phyloP scores from a whole-genome alignment of 768 basidiomycete genomes.

The Inosperma sp. region DNA sequence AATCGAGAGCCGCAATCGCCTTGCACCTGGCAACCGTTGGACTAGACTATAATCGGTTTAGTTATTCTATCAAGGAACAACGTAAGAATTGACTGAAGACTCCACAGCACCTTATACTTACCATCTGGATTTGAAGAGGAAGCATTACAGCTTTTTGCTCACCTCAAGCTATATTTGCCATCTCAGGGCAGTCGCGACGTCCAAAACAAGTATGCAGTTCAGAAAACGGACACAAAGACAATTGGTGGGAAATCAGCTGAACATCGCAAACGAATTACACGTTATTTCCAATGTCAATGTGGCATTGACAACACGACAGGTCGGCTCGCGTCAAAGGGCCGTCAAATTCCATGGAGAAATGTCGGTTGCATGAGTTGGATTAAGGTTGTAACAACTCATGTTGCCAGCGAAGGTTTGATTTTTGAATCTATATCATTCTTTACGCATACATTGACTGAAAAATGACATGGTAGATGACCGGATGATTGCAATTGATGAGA shows the following conservation, averaged over 20 bases:
- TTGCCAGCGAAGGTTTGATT: neutral
- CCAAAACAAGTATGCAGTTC: slow-evolving; percentile 13
- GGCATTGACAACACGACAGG: slow-evolving; percentile 16
- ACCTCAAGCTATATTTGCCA: slow-evolving; percentile 11
- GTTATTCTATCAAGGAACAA: slow-evolving; percentile 10
- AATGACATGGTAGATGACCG: slow-evolving; percentile 8
- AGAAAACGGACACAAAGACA: slow-evolving; percentile 7
- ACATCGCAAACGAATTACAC: slow-evolving; percentile 1
- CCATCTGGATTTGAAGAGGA: slow-evolving; percentile 3
- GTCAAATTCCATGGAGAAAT: slow-evolving; percentile 18
- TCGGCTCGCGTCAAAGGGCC: slow-evolving; percentile 9
- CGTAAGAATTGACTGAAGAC: slow-evolving; percentile 6
- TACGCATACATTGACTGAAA: slow-evolving; percentile 8
- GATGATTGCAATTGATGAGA: slow-evolving; percentile 17
- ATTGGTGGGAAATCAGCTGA: slow-evolving; percentile 1
- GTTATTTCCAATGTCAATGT: slow-evolving; percentile 18
- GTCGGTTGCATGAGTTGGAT: slow-evolving; percentile 19
- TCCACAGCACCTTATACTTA: neutral
- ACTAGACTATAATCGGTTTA: slow-evolving; percentile 8
- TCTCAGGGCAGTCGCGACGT: slow-evolving; percentile 12
- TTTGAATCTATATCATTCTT: neutral
- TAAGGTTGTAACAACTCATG: slow-evolving; percentile 16
- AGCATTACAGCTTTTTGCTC: slow-evolving; percentile 6
- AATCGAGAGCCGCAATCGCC: slow-evolving; percentile 1
- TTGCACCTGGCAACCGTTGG: slow-evolving; percentile 6